Conservation (phyloP, 805 yeast species). For the Candida morakotiae region DNA sequence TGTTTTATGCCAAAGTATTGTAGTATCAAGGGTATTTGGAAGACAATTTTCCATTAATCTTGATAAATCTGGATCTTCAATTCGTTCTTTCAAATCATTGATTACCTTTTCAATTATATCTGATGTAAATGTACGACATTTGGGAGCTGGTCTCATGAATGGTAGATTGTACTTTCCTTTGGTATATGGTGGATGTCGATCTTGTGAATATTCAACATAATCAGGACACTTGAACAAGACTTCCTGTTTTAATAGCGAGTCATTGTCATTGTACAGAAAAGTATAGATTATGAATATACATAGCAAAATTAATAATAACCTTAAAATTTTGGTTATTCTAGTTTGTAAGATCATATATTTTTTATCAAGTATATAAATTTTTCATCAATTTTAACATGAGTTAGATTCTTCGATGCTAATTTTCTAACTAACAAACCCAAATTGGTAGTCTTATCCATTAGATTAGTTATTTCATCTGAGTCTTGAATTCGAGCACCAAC, state of each 20-base stretch:
- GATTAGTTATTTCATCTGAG: constrained; percentile 13
- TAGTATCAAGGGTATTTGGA: constrained; percentile 87
- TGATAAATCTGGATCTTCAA: constrained; percentile 63
- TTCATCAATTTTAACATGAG: constrained; percentile 16
- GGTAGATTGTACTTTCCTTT: constrained; percentile 56
- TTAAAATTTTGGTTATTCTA: not conserved
- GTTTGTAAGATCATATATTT: constrained; percentile 1
- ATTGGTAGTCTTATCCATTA: constrained; percentile 3
- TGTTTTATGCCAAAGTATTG: constrained; percentile 63
- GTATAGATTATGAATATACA: not conserved
- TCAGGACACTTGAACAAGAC: constrained; percentile 45
- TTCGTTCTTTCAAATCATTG: constrained; percentile 42
- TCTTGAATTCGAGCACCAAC: constrained; percentile 23
- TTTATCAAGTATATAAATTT: constrained; percentile 16
- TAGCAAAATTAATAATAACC: not conserved
- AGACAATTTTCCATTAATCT: constrained; percentile 75
- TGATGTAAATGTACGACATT: constrained; percentile 73
- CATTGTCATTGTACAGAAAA: no score
- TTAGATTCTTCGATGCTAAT: constrained; percentile 19
- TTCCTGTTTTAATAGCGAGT: no score
- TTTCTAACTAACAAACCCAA: constrained; percentile 13
- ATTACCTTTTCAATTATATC: constrained; percentile 59
- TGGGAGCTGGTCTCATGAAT: constrained; percentile 67
- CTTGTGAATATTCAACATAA: constrained; percentile 57
- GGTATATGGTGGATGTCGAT: constrained; percentile 53